These are phyloP conservation scores for Cyclotella atomus DNA, from an alignment of 108 stramenopile genomes.

Conservation along the genomic window DNA sequence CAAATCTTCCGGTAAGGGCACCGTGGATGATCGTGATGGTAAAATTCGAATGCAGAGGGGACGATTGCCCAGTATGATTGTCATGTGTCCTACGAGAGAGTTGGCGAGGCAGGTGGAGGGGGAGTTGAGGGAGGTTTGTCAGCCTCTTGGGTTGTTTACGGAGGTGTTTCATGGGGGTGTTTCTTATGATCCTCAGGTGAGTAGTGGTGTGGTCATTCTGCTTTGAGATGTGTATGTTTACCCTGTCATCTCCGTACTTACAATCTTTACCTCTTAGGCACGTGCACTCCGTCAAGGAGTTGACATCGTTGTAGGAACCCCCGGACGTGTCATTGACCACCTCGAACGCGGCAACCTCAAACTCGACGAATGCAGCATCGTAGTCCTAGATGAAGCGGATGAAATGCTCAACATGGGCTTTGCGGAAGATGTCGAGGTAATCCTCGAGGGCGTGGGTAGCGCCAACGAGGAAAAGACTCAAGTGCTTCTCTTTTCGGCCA, in stretches of 20 bases:
- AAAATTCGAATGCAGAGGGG: conserved; percentile 69
- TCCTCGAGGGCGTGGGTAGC: conserved; percentile 79
- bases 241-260: neutral
- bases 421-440: conserved; percentile 96
- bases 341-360: conserved; percentile 92
- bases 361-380: conserved; percentile 79
- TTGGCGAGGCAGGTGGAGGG: conserved; percentile 98
- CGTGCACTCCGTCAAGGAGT: conserved; percentile 87
- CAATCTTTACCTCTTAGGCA: conserved; percentile 42
- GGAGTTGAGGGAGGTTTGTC: conserved; percentile 73
- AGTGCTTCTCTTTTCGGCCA: conserved; percentile 97
- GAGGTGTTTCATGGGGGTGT: conserved; percentile 97
- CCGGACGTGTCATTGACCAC: conserved; percentile 98
- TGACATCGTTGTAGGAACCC: conserved; percentile 98
- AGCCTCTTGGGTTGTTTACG: conserved; percentile 80
- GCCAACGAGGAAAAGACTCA: conserved; percentile 83
- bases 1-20: conserved; percentile 58
- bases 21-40: conserved; percentile 55
- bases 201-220: neutral
- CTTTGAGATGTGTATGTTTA: neutral
- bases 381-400: conserved; percentile 98
- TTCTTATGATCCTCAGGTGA: conserved; percentile 89
- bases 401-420: conserved; percentile 99
- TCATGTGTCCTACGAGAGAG: conserved; percentile 98
- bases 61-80: conserved; percentile 88